Base-by-base conservation (phyloP, 768 basidiomycete species). In the Amanita jacksonii region DNA sequence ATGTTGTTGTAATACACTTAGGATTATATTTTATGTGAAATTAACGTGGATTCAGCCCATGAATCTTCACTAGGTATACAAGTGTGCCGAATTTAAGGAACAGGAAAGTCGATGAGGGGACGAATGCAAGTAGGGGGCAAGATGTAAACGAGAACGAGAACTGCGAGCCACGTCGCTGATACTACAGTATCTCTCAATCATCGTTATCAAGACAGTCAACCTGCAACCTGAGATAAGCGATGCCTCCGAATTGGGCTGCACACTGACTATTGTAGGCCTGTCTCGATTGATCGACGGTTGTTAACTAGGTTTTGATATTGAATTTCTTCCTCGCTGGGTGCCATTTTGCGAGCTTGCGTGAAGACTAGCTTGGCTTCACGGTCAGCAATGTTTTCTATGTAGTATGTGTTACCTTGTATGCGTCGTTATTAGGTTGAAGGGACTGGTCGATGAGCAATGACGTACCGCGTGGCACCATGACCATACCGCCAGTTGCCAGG, bases 301-400 rank as follows among this genome's bases (percentile, higher is more conserved):
- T 32, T 45, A 12, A 20, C 30, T 15, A 18, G 19, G 13, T 35
- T 20, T 18, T 43, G 42, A 19, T 23, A 23, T 12, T 38, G 16
- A n/a, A 37, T 9, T 38, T 45, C 43, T 12, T 35, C 38, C 19
- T 46, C 45, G 8, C 6, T 43, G 5, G 47, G 50, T 8, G 50
- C 53, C 13, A 69, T 58, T 49, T 72, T 73, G 22, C 72, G 65
- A n/a, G 87, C 88, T 65, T 97, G 94, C 0, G 90, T 82, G 65
- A 97, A 98, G 67, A 94, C 96, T 6, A 98, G 62, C 54, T 74
- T 78, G 16, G 82, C 89, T 38, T 85, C 80, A 27, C 85, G 78
- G 38, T 82, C 73, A 15, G 72, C 74, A 16, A 96, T 81, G 63
- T 97, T 98, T 56, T 86, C 77, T 54, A 98, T 89, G 47, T 78